phyloP scores from a whole-genome alignment of 495 filamentous ascomycete genomes.

The Xylaria flabelliformis region DNA sequence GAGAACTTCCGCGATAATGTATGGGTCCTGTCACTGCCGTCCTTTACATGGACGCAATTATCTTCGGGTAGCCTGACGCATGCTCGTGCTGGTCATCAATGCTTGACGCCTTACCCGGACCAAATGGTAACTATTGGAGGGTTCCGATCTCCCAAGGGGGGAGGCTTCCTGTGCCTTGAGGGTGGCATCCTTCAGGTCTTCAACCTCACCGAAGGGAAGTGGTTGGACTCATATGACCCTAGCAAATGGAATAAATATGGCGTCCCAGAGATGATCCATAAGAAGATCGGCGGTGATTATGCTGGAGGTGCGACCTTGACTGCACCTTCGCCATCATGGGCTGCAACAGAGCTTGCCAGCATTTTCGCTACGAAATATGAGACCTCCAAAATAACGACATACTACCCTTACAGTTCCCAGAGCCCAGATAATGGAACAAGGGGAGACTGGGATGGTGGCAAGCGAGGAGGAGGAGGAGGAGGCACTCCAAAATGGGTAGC shows the following conservation, averaged over 20 bases:
- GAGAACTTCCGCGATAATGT: conserved; percentile 65
- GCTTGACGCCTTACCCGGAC: conserved; percentile 71
- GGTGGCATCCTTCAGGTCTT: conserved; percentile 65
- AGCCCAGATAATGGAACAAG: conserved; percentile 44
- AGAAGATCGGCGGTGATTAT: conserved; percentile 65
- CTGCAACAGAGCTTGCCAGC: conserved; percentile 51
- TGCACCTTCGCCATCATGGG: conserved; percentile 56
- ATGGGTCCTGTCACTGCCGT: conserved; percentile 75
- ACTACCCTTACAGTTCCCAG: conserved; percentile 63
- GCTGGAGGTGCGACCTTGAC: conserved; percentile 66
- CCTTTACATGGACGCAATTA: conserved; percentile 76
- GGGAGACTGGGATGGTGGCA: conserved; percentile 11
- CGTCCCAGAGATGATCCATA: conserved; percentile 63
- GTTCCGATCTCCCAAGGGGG: conserved; percentile 33
- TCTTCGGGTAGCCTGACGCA: conserved; percentile 53
- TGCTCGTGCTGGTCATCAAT: conserved; percentile 67
- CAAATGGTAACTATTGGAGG: conserved; percentile 78
- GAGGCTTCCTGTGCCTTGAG: conserved; percentile 52
- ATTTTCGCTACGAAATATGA: conserved; percentile 66
- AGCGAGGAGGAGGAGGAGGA: conserved; percentile 28
- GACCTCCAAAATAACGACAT: conserved; percentile 59
- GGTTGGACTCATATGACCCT: conserved; percentile 68
- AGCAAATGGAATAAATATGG: conserved; percentile 61
- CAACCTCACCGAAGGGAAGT: conserved; percentile 65
- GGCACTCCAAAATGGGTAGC: conserved; percentile 65